These are phyloP conservation scores for Claviceps sp. DNA, from an alignment of 2,329 filamentous ascomycete species.

Conservation along the genomic window DNA sequence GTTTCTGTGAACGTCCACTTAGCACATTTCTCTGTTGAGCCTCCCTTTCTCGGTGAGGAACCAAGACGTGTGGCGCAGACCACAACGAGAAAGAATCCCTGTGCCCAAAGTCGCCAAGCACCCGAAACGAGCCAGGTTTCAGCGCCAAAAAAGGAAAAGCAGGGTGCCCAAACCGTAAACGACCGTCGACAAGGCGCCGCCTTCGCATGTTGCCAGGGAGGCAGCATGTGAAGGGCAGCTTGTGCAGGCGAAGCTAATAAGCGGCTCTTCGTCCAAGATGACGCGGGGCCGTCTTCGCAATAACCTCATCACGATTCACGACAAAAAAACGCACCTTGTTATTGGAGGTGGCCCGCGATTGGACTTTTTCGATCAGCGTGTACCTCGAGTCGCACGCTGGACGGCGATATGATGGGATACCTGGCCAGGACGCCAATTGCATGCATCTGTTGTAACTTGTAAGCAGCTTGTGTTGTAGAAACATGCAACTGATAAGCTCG, in stretches of 20 bases:
- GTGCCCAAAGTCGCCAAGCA: neutral
- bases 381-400: neutral
- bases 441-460: neutral
- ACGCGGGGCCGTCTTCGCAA: neutral
- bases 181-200: neutral
- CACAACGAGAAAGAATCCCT: neutral
- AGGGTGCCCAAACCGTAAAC: neutral
- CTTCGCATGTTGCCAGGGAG: neutral
- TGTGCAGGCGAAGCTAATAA: neutral
- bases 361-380: neutral
- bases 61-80: conserved; percentile 4
- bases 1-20: conserved; percentile 2
- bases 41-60: neutral
- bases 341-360: neutral
- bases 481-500: neutral
- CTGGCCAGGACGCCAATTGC: neutral
- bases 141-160: neutral
- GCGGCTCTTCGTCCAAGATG: neutral
- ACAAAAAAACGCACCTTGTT: conserved; percentile 1
- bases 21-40: conserved; percentile 2
- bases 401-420: neutral
- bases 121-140: conserved; percentile 1
- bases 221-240: neutral
- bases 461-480: neutral
- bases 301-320: neutral